Evolutionary conservation across 2,329 filamentous ascomycete species (phyloP).

Genomic region (Penicillium sp.): DNA sequence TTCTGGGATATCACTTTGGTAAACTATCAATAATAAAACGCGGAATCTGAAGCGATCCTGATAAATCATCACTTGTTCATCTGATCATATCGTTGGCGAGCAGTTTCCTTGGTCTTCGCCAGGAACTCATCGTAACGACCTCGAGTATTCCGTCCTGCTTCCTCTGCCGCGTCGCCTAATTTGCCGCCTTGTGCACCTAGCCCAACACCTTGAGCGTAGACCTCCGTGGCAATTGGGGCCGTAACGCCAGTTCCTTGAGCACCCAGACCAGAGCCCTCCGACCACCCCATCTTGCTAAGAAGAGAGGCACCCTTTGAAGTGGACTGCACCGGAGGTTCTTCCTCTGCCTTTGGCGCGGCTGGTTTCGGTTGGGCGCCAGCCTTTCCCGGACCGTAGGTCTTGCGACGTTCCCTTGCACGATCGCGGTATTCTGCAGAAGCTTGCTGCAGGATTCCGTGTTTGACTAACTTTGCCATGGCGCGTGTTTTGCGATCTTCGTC

Average conservation of each 20-base stretch:
- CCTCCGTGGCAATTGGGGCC: slow-evolving; percentile 48
- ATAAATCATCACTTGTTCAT: slow-evolving; percentile 29
- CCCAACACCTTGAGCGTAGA: slow-evolving; percentile 53
- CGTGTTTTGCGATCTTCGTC: slow-evolving; percentile 49
- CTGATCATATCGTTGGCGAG: slow-evolving; percentile 49
- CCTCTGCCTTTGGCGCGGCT: slow-evolving; percentile 32
- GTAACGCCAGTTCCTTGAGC: slow-evolving; percentile 51
- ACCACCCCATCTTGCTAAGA: slow-evolving; percentile 55
- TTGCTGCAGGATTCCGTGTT: slow-evolving; percentile 41
- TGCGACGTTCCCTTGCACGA: slow-evolving; percentile 47
- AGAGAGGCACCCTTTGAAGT: slow-evolving; percentile 53
- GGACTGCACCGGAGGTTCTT: slow-evolving; percentile 27
- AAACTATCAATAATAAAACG: background rate
- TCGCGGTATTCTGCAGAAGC: slow-evolving; percentile 46
- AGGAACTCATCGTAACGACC: slow-evolving; percentile 51
- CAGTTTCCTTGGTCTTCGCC: slow-evolving; percentile 48
- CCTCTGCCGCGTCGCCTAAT: slow-evolving; percentile 50
- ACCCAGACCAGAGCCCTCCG: slow-evolving; percentile 49
- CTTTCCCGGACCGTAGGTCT: slow-evolving; percentile 43
- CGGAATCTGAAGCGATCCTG: background rate
- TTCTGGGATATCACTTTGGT: slow-evolving; percentile 2
- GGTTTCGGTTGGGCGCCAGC: slow-evolving; percentile 20
- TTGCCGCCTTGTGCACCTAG: slow-evolving; percentile 52
- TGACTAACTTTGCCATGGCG: slow-evolving; percentile 44
- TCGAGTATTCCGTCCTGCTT: slow-evolving; percentile 51